Evolutionary conservation across 2,329 filamentous ascomycete species (phyloP), one percentile per base, ranked within the genome.

Genomic region (Monilinia fructigena): DNA sequence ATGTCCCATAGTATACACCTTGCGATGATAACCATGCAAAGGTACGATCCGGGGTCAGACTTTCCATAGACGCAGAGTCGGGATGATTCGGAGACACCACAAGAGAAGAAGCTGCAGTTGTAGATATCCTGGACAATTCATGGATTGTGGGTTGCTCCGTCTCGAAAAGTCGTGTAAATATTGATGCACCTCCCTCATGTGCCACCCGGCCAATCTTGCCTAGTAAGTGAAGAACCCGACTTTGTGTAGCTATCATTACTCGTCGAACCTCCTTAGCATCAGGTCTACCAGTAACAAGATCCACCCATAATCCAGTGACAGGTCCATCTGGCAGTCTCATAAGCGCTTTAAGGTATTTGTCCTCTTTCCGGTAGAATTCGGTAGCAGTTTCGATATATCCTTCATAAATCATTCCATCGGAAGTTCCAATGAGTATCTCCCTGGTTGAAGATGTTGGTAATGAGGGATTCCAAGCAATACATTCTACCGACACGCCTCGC

Each of bases 331-430:
- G 86, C 10, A 93, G 84, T 75, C 90, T 93, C 77, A 93, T 93
- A 26, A 99, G 84, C 47, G 84, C 85, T 77, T 94, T 94, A 68
- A 96, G 79, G 76, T 96, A 97, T 78, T 92, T 93, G 77, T 99
- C 95, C 78, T 98, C 93, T 75, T 94, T 90, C 72, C 92, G 86
- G 79, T 97, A 98, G 79, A 97, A 97, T 76, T 98, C 95, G 59
- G 90, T 93, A 18, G 92, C 91, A 4, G 93, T 93, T 78, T 99
- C 95, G 75, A 99, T 94, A 74, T 92, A 98, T 23, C 89, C 89
- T 79, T 99, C 95, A 79, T 97, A 98, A 42, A 99, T 86, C 77
- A 92, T 95, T 35, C 95, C 95, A 78, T 98, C 95, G n/a, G 91
- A 87, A 12, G 93, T 89, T 45, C 95, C 95, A 42, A 99, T 79